These are phyloP conservation scores for Epichloe bromicola DNA, from an alignment of 2,329 filamentous ascomycete genomes.

Conservation along the genomic window DNA sequence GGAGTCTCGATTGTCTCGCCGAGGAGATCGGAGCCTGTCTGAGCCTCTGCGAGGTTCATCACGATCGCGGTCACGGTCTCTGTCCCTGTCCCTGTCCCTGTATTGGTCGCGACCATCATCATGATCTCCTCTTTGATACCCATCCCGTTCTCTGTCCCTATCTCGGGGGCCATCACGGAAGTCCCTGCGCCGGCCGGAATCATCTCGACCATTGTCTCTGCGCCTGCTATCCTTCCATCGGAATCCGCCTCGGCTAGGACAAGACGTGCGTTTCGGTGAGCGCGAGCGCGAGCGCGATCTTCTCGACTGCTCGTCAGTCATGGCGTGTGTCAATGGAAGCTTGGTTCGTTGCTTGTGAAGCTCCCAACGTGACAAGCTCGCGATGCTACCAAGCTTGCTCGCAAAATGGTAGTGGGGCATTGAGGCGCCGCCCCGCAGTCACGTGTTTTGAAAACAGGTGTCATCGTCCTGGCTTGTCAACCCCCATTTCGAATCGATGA, in stretches of 20 bases:
- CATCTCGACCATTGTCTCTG: slow-evolving; percentile 25
- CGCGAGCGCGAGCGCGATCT: slow-evolving; percentile 15
- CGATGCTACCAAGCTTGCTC: neutral
- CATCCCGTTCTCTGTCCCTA: slow-evolving; percentile 17
- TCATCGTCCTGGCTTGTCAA: too few relatives aligned
- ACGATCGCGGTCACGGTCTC: slow-evolving; percentile 14
- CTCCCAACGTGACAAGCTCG: neutral
- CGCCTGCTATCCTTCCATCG: slow-evolving; percentile 46
- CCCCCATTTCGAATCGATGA: too few relatives aligned
- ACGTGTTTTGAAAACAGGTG: neutral
- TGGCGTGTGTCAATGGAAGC: slow-evolving; percentile 2
- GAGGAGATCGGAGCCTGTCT: slow-evolving; percentile 10
- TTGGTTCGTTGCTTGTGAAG: neutral
- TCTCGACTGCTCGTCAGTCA: slow-evolving; percentile 14
- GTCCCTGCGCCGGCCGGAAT: slow-evolving; percentile 27
- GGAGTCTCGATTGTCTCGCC: slow-evolving; percentile 15
- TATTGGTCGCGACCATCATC: slow-evolving; percentile 18
- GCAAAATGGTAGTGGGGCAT: neutral
- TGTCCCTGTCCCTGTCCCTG: slow-evolving; percentile 12
- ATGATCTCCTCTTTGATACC: slow-evolving; percentile 11
- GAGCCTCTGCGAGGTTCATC: slow-evolving; percentile 3
- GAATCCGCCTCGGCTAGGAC: slow-evolving; percentile 31
- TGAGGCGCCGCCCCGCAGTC: neutral
- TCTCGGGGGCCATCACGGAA: slow-evolving; percentile 30
- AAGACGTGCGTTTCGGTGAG: slow-evolving; percentile 14